A percentile compares a stretch with the other conserved stretches of the same genome.
These are phyloP conservation scores for Kwoniella europaea DNA, from an alignment of 768 basidiomycete species.

Conservation along the genomic window DNA sequence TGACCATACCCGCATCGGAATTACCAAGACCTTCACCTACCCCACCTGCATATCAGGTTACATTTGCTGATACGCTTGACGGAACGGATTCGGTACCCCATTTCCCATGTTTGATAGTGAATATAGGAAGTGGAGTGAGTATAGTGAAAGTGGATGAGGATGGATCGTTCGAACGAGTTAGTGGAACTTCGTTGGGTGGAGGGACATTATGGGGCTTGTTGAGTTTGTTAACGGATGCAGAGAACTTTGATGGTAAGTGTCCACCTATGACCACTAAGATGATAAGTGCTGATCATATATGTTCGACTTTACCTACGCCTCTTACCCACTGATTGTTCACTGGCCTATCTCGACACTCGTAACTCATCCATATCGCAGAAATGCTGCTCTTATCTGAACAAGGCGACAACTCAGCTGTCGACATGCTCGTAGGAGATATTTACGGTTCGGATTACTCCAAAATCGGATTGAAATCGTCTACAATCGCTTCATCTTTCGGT, in stretches of 20 bases:
- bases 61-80: conserved; percentile 70
- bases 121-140: conserved; percentile 96
- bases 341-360: no score
- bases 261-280: no score
- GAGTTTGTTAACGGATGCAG: conserved; percentile 91
- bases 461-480: conserved; percentile 94
- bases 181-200: conserved; percentile 94
- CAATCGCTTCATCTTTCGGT: conserved; percentile 97
- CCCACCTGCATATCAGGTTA: conserved; percentile 85
- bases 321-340: no score
- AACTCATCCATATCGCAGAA: conserved; percentile 63
- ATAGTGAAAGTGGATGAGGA: conserved; percentile 97
- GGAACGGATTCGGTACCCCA: conserved; percentile 65
- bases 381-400: conserved; percentile 93
- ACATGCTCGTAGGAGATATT: conserved; percentile 99
- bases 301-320: no score
- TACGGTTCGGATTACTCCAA: conserved; percentile 97
- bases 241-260: conserved; percentile 87
- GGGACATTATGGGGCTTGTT: conserved; percentile 97
- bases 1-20: conserved; percentile 51
- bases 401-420: conserved; percentile 90
- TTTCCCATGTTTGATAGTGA: conserved; percentile 93
- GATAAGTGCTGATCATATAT: no score
- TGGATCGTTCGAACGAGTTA: conserved; percentile 92
- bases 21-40: conserved; percentile 87